Conservation (phyloP, 495 filamentous ascomycete species). For the Parathielavia appendiculata region DNA sequence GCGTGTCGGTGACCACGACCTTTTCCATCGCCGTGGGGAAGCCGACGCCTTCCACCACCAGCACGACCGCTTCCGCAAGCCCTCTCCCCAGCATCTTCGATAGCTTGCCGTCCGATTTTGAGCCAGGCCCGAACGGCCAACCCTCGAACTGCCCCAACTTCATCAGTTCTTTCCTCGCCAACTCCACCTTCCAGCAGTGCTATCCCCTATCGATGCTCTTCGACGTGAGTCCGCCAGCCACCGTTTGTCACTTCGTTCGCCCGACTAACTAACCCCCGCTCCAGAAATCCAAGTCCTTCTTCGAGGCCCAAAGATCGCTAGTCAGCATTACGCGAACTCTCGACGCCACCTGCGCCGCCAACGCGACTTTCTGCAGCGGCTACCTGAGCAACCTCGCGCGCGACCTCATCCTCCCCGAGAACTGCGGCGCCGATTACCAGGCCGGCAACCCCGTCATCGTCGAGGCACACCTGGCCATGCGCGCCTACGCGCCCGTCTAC, state of each 20-base stretch:
- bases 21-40: constrained; percentile 36
- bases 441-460: constrained; percentile 61
- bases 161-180: constrained; percentile 59
- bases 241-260: background rate
- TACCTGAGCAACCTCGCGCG: constrained; percentile 57
- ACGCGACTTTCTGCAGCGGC: constrained; percentile 52
- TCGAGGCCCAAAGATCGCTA: constrained; percentile 61
- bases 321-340: constrained; percentile 63
- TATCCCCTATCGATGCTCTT: constrained; percentile 71
- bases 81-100: constrained; percentile 68
- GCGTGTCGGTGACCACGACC: constrained; percentile 31
- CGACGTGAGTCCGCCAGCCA: constrained; percentile 40
- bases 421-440: constrained; percentile 68
- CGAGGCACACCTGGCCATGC: constrained; percentile 58
- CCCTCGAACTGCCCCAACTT: constrained; percentile 56
- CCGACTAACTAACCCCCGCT: constrained; percentile 32
- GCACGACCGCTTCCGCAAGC: constrained; percentile 30
- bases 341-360: constrained; percentile 62
- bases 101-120: constrained; percentile 65
- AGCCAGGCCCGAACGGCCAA: constrained; percentile 33
- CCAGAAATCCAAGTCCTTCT: constrained; percentile 61
- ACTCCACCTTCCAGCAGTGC: constrained; percentile 61
- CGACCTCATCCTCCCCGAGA: constrained; percentile 49
- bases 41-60: constrained; percentile 26
- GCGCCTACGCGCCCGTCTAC: constrained; percentile 72